Evolutionary conservation across 2,329 filamentous ascomycete species (phyloP).

Genomic region (Fusarium sulawesiense): DNA sequence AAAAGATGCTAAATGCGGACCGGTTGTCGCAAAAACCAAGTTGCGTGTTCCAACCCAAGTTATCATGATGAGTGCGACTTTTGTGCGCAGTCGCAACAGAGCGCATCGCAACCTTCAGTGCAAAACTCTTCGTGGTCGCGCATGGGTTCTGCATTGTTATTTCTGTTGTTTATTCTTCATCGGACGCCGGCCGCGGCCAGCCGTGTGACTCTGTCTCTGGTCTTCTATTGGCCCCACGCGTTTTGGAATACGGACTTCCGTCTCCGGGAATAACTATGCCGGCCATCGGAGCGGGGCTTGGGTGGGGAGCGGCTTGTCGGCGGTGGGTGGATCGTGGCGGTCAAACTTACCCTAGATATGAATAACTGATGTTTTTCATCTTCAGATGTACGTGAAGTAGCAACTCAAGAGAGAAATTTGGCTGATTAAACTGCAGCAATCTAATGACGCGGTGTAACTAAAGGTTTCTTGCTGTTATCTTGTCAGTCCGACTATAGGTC

Average conservation of each 20-base stretch:
- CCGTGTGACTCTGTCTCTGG: constrained; percentile 24
- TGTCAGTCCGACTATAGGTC: neutral
- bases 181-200: constrained; percentile 21
- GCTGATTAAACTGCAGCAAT: neutral
- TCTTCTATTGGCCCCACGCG: constrained; percentile 24
- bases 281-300: constrained; percentile 40
- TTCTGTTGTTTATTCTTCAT: constrained; percentile 30
- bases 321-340: constrained; percentile 1
- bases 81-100: neutral
- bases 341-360: constrained; percentile 26
- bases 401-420: fast-evolving
- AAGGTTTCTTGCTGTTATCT: neutral
- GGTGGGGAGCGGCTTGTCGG: constrained; percentile 12
- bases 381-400: neutral
- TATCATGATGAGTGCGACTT: neutral
- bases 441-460: neutral
- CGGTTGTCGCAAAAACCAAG: neutral
- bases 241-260: constrained; percentile 18
- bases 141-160: neutral
- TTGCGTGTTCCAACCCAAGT: neutral
- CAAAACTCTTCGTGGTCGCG: neutral
- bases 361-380: neutral
- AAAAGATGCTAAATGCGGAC: neutral
- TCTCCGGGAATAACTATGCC: constrained; percentile 22
- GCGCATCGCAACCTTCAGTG: neutral